phyloP scores from a whole-genome alignment of 306 rosid genomes.

The Corylus americana region DNA sequence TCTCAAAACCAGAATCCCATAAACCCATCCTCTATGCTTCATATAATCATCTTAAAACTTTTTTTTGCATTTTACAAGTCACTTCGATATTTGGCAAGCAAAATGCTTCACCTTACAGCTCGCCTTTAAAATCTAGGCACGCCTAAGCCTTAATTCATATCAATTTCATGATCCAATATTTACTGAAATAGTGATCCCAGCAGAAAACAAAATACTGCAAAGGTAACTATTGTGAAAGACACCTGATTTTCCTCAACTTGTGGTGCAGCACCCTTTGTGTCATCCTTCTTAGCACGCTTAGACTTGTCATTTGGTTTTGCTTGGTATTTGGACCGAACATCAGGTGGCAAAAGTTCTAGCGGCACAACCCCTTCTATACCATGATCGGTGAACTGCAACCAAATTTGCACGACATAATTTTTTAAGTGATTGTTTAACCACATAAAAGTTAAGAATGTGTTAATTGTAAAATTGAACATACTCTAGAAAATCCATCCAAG shows the following conservation, averaged over 20 bases:
- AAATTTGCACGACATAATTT: conserved; percentile 14
- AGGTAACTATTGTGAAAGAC: conserved; percentile 28
- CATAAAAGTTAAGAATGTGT: neutral
- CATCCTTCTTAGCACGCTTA: conserved; percentile 88
- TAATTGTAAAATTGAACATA: conserved; percentile 26
- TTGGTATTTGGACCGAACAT: conserved; percentile 78
- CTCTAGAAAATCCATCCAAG: conserved; percentile 95
- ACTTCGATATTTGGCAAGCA: neutral
- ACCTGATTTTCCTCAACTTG: conserved; percentile 91
- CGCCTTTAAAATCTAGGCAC: neutral
- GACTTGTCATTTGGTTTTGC: conserved; percentile 78
- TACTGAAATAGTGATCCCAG: neutral
- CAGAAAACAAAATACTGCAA: conserved; percentile 2
- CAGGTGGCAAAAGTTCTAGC: conserved; percentile 82
- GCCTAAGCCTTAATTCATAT: neutral
- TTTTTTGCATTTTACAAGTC: neutral
- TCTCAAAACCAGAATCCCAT: neutral
- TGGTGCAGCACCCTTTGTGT: conserved; percentile 58
- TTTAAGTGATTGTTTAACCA: neutral
- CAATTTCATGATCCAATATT: neutral
- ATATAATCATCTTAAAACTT: neutral
- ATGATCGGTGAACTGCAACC: conserved; percentile 81
- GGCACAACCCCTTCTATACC: conserved; percentile 96
- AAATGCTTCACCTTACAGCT: neutral
- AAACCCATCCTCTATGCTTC: neutral